These are phyloP conservation scores for Mesostigma viride DNA, from an alignment of 139 green algal genomes.

Conservation along the genomic window DNA sequence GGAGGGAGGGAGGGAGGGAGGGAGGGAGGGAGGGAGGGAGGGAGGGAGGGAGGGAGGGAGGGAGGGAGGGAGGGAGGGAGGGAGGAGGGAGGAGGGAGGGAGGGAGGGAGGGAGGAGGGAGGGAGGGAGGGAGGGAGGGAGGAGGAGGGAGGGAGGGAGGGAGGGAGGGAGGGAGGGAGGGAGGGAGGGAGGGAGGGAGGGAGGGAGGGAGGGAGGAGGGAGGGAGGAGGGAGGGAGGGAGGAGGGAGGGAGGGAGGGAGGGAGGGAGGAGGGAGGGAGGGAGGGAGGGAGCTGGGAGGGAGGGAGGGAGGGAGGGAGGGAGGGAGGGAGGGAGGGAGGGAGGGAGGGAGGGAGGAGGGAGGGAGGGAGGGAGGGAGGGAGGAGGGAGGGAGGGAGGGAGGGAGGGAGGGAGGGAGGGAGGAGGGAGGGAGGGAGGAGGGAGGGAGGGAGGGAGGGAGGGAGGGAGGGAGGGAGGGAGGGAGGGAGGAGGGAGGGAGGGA, in stretches of 20 bases:
- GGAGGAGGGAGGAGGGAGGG: too few relatives aligned
- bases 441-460: neutral
- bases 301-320: neutral
- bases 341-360: neutral
- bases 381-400: conserved; percentile 7
- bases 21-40: too few relatives aligned
- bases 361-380: neutral
- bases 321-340: neutral
- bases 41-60: too few relatives aligned
- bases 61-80: too few relatives aligned
- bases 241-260: neutral
- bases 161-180: too few relatives aligned
- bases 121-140: too few relatives aligned
- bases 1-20: too few relatives aligned
- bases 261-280: conserved; percentile 3
- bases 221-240: too few relatives aligned
- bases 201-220: too few relatives aligned
- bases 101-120: too few relatives aligned
- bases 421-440: neutral
- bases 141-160: too few relatives aligned
- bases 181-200: too few relatives aligned
- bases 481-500: conserved; percentile 12
- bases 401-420: neutral
- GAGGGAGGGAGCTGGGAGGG: neutral
- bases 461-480: conserved; percentile 10